A percentile compares a stretch with the other conserved stretches of the same genome.
Conservation (phyloP, 345 rosid species). For the Mangifera indica region DNA sequence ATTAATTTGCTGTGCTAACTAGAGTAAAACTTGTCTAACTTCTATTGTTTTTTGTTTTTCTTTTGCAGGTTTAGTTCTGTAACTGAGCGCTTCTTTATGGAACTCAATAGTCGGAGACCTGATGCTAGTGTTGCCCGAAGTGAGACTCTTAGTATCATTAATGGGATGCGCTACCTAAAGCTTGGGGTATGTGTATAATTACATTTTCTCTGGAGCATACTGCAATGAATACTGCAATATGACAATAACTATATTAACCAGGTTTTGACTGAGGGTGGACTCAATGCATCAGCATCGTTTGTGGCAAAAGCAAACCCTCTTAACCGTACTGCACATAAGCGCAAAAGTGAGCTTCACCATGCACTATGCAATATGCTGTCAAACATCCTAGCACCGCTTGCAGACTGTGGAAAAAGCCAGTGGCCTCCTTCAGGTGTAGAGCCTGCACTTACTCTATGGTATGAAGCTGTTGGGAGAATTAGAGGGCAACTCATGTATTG, state of each 20-base stretch:
- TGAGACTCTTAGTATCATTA: slow-evolving; percentile 89
- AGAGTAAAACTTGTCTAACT: slow-evolving; percentile 13
- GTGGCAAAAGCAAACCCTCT: slow-evolving; percentile 99
- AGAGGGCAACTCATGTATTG: slow-evolving; percentile 79
- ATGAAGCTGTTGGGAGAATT: slow-evolving; percentile 94
- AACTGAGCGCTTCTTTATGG: slow-evolving; percentile 95
- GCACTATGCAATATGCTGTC: slow-evolving; percentile 98
- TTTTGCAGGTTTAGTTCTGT: slow-evolving; percentile 85
- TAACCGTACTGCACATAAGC: slow-evolving; percentile 78
- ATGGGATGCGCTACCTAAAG: slow-evolving; percentile 97
- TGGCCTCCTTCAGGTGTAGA: slow-evolving; percentile 98
- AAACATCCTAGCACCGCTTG: slow-evolving; percentile 89
- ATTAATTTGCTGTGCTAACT: slow-evolving; percentile 7
- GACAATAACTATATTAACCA: slow-evolving; percentile 39
- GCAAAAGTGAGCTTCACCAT: slow-evolving; percentile 97
- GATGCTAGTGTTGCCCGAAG: slow-evolving; percentile 85
- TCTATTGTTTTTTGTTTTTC: slow-evolving; percentile 19
- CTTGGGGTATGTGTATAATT: slow-evolving; percentile 71
- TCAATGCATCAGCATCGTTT: slow-evolving; percentile 96
- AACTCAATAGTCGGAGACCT: slow-evolving; percentile 80
- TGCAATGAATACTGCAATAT: slow-evolving; percentile 22
- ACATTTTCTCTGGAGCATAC: slow-evolving; percentile 16
- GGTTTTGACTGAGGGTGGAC: slow-evolving; percentile 97
- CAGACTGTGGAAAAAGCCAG: slow-evolving; percentile 89
- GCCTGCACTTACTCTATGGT: slow-evolving; percentile 89